phyloP scores from a whole-genome alignment of 495 filamentous ascomycete species.

The Chaetomidium leptoderma region DNA sequence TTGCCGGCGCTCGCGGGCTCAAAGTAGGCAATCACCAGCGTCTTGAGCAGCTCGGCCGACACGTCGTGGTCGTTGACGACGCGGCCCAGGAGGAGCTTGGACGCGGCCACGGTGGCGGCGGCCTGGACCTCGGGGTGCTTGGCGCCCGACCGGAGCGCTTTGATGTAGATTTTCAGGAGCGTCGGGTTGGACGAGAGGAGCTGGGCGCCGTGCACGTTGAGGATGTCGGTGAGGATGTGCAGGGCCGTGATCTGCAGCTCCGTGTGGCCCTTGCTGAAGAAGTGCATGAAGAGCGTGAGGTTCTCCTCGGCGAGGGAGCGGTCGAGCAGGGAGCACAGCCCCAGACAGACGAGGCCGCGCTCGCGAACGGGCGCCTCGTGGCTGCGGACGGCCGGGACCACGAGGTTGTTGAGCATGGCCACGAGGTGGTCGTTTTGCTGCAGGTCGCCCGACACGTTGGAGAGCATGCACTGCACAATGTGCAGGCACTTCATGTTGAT shows the following conservation, averaged over 20 bases:
- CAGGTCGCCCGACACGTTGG: conserved; percentile 79
- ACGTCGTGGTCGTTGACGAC: conserved; percentile 54
- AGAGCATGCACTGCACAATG: conserved; percentile 94
- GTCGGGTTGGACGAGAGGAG: conserved; percentile 56
- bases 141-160: conserved; percentile 65
- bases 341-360: conserved; percentile 80
- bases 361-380: conserved; percentile 92
- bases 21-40: conserved; percentile 81
- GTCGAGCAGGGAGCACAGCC: conserved; percentile 86
- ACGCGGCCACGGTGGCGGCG: conserved; percentile 73
- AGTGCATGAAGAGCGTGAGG: conserved; percentile 88
- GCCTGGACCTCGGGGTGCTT: conserved; percentile 71
- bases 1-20: conserved; percentile 80
- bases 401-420: conserved; percentile 92
- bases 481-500: conserved; percentile 98
- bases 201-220: conserved; percentile 77
- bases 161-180: conserved; percentile 71
- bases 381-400: conserved; percentile 88
- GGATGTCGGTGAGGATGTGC: conserved; percentile 90
- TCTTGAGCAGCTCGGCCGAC: conserved; percentile 68
- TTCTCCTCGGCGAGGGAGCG: conserved; percentile 90
- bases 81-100: conserved; percentile 79
- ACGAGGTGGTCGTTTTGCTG: conserved; percentile 84
- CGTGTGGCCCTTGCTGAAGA: conserved; percentile 88
- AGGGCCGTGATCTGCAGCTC: conserved; percentile 82